Evolutionary conservation across 257 asterid species (phyloP), one percentile per base, ranked within the genome.

Genomic region (Eustoma russellianum): DNA sequence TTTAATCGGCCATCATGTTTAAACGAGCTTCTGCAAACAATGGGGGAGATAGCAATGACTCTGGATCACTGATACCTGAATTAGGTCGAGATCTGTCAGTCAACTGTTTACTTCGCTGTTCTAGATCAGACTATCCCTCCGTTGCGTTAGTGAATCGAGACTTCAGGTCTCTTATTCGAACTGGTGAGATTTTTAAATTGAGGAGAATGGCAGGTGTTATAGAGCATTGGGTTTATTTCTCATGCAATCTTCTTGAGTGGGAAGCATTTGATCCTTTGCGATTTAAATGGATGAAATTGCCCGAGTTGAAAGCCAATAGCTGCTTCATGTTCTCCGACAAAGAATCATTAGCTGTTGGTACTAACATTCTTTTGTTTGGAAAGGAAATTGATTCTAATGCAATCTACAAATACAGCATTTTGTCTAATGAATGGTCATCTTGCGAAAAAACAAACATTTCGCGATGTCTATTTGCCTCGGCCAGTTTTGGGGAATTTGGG

Each of bases 401-500:
- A n/a, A 59, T 66, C 16, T 62, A 58, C 59, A 70, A 67, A 19
- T 74, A 74, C 17, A 66, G 74, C 63, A 33, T 74, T 5, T 16
- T 70, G 60, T 70, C 71, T 14, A 59, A 66, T 47, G 50, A 70
- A 18, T 74, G 80, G 77, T 50, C 74, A 3, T 44, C 64, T 3
- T 74, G 74, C 30, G 30, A 41, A 62, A 70, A 11, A 44, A 53
- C 68, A 9, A 63, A 59, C n/a, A 62, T 68, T 34, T 65, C 74
- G 13, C 63, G 77, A 40, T 74, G 77, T 46, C 66, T 83, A 53
- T 89, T 89, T 50, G 93, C 86, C 13, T 83, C 93, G 2, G 96
- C 93, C 3, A 86, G 96, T 67, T 74, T 76, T 0, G 91, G 94
- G 2, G 94, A 83, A 68, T 69, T 81, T 6, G 94, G 88, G 3